phyloP scores from a whole-genome alignment of 371 early-diverging fungal genomes.

The Cokeromyces recurvatus region DNA sequence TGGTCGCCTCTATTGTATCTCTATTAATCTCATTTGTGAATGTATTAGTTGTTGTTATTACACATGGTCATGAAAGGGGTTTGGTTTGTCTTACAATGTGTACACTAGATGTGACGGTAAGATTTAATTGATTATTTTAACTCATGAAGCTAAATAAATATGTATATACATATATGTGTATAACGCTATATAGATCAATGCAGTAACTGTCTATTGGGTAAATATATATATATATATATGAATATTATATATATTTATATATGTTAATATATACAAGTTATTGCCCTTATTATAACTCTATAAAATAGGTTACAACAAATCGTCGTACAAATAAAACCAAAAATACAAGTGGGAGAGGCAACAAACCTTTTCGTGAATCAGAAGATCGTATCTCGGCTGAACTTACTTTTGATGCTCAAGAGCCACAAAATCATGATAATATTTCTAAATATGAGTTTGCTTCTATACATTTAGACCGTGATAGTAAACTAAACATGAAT shows the following conservation, averaged over 20 bases:
- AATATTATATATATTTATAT: no score
- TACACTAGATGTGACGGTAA: constrained; percentile 53
- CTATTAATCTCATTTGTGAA: constrained; percentile 46
- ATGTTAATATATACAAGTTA: no score
- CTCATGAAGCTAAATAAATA: neutral
- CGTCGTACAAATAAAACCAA: constrained; percentile 1
- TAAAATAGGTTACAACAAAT: constrained; percentile 21
- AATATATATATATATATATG: no score
- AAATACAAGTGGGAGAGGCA: constrained; percentile 7
- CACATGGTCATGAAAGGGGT: constrained; percentile 47
- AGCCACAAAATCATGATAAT: neutral
- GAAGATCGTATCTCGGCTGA: constrained; percentile 17
- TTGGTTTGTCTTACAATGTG: constrained; percentile 50
- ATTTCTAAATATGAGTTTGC: constrained; percentile 12
- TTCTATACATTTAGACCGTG: constrained; percentile 11
- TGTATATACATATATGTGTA: no score
- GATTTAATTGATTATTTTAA: neutral
- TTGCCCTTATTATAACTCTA: neutral
- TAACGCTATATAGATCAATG: constrained; percentile 35
- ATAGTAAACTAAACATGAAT: constrained; percentile 7
- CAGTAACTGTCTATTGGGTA: constrained; percentile 58
- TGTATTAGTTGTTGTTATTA: constrained; percentile 40
- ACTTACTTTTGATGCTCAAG: constrained; percentile 14
- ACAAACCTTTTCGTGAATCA: constrained; percentile 10
- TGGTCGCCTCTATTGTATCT: constrained; percentile 47